A percentile compares a stretch with the other conserved stretches of the same genome.
Evolutionary conservation across 176 grass and related monocot genomes (phyloP).

Genomic region (Carex myosuroides): DNA sequence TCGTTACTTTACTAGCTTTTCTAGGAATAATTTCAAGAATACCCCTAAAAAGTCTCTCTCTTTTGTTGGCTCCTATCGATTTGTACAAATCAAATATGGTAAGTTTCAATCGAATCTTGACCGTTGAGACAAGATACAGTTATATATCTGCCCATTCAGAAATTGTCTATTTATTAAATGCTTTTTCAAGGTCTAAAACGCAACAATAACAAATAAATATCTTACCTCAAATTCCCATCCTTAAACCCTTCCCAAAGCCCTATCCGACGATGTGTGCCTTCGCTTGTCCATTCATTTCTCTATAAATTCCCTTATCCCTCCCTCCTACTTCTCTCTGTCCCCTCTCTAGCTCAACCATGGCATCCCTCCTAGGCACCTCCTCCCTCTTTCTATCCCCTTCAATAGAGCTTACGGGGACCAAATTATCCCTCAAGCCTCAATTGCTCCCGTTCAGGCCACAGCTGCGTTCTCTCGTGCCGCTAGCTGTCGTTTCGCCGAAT

Average conservation of each 20-base stretch:
- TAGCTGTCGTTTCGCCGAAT: constrained; percentile 55
- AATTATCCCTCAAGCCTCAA: not conserved
- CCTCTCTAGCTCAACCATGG: constrained; percentile 20
- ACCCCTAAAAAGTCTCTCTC: not conserved
- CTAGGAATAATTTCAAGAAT: not conserved
- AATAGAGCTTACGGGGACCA: not conserved
- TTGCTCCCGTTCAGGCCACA: constrained; percentile 32
- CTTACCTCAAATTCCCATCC: not conserved
- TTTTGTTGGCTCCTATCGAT: not conserved
- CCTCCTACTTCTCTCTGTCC: too few relatives aligned
- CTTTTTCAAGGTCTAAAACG: not conserved
- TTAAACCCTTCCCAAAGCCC: constrained; percentile 22
- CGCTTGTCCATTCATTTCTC: constrained; percentile 50
- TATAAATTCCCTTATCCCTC: constrained; percentile 30
- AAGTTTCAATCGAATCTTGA: not conserved
- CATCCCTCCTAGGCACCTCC: constrained; percentile 58
- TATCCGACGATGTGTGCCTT: constrained; percentile 15
- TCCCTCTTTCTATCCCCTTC: constrained; percentile 49
- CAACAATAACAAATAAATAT: constrained; percentile 4
- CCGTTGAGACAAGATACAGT: not conserved
- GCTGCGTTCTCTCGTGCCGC: constrained; percentile 19
- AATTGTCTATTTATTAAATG: not conserved
- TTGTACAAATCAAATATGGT: not conserved
- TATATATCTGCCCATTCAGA: not conserved
- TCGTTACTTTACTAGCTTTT: not conserved